These are phyloP conservation scores for Coemansia sp. DNA, from an alignment of 192 early-diverging fungal genomes.

Conservation along the genomic window DNA sequence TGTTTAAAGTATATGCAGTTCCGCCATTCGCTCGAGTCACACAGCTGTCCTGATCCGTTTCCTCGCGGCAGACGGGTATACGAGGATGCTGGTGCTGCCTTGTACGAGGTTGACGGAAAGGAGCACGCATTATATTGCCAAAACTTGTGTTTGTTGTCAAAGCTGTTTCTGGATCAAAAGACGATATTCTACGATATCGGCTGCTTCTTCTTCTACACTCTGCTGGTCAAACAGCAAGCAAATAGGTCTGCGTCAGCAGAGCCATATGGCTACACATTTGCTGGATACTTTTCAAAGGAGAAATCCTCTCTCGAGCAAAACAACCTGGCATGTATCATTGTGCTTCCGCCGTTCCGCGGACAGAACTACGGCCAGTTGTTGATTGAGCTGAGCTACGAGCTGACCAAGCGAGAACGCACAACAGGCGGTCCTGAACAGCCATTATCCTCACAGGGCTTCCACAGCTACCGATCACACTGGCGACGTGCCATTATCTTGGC, in stretches of 20 bases:
- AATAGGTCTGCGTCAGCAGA: constrained; percentile 29
- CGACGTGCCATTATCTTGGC: constrained; percentile 64
- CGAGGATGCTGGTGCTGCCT: constrained; percentile 55
- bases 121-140: constrained; percentile 91
- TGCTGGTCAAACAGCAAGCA: constrained; percentile 48
- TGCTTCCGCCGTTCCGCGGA: constrained; percentile 82
- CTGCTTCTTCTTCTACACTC: constrained; percentile 90
- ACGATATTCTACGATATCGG: constrained; percentile 94
- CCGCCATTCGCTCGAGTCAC: constrained; percentile 61
- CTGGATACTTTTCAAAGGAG: constrained; percentile 98
- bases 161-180: constrained; percentile 96
- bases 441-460: constrained; percentile 77
- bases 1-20: constrained; percentile 94
- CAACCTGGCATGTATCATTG: constrained; percentile 89
- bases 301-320: constrained; percentile 79
- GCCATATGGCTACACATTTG: constrained; percentile 59
- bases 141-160: constrained; percentile 89
- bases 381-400: constrained; percentile 91
- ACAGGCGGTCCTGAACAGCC: constrained; percentile 88
- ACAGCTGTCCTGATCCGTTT: constrained; percentile 58
- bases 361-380: constrained; percentile 82
- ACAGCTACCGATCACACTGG: constrained; percentile 84
- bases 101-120: constrained; percentile 87
- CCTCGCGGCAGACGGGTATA: constrained; percentile 87
- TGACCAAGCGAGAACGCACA: constrained; percentile 67